Evolutionary conservation across 106 monocot genomes (phyloP), one percentile per base, ranked within the genome.

Genomic region (Posidonia australis): DNA sequence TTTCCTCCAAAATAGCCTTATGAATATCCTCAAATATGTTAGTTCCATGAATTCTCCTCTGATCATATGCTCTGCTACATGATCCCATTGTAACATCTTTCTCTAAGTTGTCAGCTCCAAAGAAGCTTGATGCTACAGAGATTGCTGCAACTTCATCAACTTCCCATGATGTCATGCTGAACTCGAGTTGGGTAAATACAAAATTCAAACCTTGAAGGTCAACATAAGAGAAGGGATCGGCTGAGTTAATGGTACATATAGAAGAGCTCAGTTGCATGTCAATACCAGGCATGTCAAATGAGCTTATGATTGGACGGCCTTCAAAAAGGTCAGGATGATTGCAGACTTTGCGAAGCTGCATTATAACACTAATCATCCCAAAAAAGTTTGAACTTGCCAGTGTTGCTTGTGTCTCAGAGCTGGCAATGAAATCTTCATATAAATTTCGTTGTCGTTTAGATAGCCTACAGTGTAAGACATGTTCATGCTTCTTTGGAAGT

Each of bases 321-420:
- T 98, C 98, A 83, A 98, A 98, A 52, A 98, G 85, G 81, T 98
- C 98, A 36, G 98, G 98, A 87, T 98, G 98, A 70, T 98, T 98
- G 75, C 98, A 98, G 27, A 98, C 98, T 73, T 98, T 98, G 45
- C 98, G 79, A 67, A 98, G 87, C 69, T 98, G 98, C 98, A 98
- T 98, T 64, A 98, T 98, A 58, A 98, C 87, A 76, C 98, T 88
- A 20, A 98, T 98, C 98, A 98, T 98, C 25, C 87, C 98, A 81
- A 98, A 98, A 81, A 81, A 98, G 49, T 88, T 98, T 60, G 83
- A 29, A 77, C 87, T 91, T 10, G 87, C 87, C 51, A 98, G 72
- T 32, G 98, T 98, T 63, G 90, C 85, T 70, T 98, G 98, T 62
- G 98, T 98, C 70, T 98, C 98, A 45, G 90, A 84, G 71, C 91